Evolutionary conservation across 2,329 filamentous ascomycete species (phyloP), one percentile per base, ranked within the genome.

Genomic region (Penicillium glabrum): DNA sequence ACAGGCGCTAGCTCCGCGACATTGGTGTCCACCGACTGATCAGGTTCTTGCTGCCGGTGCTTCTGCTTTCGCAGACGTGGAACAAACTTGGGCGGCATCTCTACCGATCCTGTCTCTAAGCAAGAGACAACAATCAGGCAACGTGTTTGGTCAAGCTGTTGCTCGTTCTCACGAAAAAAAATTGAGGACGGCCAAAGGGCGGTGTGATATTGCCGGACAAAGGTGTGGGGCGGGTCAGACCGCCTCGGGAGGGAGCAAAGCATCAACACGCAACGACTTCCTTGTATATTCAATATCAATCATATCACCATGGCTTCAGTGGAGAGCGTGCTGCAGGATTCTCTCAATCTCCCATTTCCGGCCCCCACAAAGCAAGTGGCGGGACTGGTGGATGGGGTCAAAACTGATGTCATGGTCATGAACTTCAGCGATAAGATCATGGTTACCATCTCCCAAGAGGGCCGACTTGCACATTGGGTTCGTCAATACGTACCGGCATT

Each of bases 391-490:
- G 85, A 88, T 60, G 86, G 86, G 29, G 74, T 88, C 23, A 74
- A 82, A 35, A 98, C 95, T 1, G 86, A 91, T 62, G 87, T 90
- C 33, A 87, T 86, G 39, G 82, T 83, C 11, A 80, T 92, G 53
- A 85, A 82, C 66, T 98, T 98, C 75, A 83, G 87, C 9, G 95
- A 98, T 82, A 96, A 91, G 75, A 91, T 99, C 67, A 78, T 99
- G 66, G 80, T 99, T 61, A 97, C 92, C 1, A 83, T 98, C 58
- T 90, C 90, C 0, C 95, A 98, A 77, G 85, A 88, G 59, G 93
- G 93, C 7, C 85, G 88, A 57, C 78, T 98, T 46, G 89, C 90
- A 21, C 95, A 98, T 81, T 99, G 95, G 95, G 92, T 97, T 80
- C 53, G 78, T 71, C 29, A 9, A 29, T 46, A 37, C 39, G 11